Evolutionary conservation across 177 flowering plant genomes (phyloP), one percentile per base, ranked within the genome.

Genomic region (Vitis hybrid): DNA sequence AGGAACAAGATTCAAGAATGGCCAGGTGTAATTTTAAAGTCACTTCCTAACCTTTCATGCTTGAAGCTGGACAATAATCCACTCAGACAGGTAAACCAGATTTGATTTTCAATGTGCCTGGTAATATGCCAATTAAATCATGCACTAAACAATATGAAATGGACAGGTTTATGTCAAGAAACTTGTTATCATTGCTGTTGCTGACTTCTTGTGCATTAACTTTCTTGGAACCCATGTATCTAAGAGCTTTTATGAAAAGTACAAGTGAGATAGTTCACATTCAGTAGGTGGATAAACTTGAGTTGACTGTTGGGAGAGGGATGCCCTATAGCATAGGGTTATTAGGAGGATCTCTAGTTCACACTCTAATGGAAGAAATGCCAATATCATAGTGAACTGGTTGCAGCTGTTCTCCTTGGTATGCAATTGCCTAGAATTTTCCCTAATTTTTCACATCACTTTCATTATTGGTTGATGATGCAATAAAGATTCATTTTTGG

Each of bases 51-150:
- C 73, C 95, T 95, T 66, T 62, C 73, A 52, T 90, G 95, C 71
- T 82, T 93, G 85, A 93, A 90, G 86, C 79, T 95, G 79, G 97
- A 93, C 82, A 82, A 84, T 77, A 95, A 95, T 81, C 90, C 80
- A 14, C 86, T 95, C 11, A 73, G 66, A 75, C 84, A 90, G 91
- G 99, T 95, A 76, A 73, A 59, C 18, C 63, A 20, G 63, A 28
- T 63, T 13, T 22, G 52, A 24, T 70, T 11, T 28, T 10, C 51
- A 22, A 59, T 58, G 19, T 75, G 11, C 51, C 17, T 24, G 56
- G 14, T 20, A 11, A 4, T 19, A 4, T 53, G 7, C 22, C 2
- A 61, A 14, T 58, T 15, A 50, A 33, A 22, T 4, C 5, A 64
- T 52, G 50, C 59, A 10, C 50, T 70, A 52, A 17, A 66, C 53